Percentiles rank a stretch among this genome's conserved stretches.
Conservation (phyloP, 345 rosid genomes). For the Murraya paniculata region DNA sequence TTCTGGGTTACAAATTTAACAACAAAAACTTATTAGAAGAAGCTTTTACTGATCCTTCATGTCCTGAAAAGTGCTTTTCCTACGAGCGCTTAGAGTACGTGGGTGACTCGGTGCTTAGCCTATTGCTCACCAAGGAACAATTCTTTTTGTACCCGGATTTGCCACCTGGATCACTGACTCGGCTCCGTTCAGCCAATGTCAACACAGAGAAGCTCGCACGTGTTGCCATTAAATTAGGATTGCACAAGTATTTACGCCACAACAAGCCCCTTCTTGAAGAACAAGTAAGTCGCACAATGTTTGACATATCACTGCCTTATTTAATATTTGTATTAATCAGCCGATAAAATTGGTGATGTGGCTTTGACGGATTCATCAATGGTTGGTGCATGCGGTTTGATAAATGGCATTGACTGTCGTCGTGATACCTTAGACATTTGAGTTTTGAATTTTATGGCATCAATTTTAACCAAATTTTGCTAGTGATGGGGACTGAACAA, state of each 20-base stretch:
- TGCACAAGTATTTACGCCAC: constrained; percentile 54
- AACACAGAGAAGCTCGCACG: constrained; percentile 69
- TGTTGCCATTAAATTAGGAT: constrained; percentile 45
- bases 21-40: constrained; percentile 39
- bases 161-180: constrained; percentile 48
- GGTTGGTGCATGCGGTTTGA: too few species aligned
- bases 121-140: constrained; percentile 31
- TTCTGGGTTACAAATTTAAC: constrained; percentile 43
- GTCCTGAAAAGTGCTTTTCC: constrained; percentile 15
- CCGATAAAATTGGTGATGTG: too few species aligned
- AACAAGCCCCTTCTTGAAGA: constrained; percentile 49
- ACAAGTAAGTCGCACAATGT: constrained; percentile 41
- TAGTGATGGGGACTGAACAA: too few species aligned
- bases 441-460: too few species aligned
- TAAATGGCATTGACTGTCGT: too few species aligned
- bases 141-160: constrained; percentile 37
- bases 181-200: constrained; percentile 66
- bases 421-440: too few species aligned
- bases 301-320: background rate
- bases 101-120: constrained; percentile 54
- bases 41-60: constrained; percentile 55
- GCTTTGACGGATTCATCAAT: too few species aligned
- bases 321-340: background rate
- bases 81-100: constrained; percentile 53
- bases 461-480: too few species aligned